Evolutionary conservation across 352 stramenopile species (phyloP).

Genomic region (Phytopythium cucurbitacearum): DNA sequence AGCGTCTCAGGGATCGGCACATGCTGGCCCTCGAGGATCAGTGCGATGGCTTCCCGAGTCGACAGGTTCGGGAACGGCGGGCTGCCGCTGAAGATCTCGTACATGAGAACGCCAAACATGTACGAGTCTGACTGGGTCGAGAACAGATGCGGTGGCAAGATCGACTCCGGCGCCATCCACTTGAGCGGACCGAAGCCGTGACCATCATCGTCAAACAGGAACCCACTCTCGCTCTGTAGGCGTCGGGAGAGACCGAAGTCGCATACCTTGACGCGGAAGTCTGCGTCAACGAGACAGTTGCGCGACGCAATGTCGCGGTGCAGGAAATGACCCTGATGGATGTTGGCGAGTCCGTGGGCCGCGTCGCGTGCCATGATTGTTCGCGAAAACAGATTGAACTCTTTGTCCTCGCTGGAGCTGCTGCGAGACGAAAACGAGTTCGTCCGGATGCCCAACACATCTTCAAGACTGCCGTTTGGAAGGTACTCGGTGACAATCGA

Average conservation of each 20-base stretch:
- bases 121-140: slow-evolving; percentile 69
- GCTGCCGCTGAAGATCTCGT: slow-evolving; percentile 66
- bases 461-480: slow-evolving; percentile 58
- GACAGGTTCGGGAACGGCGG: slow-evolving; percentile 52
- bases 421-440: background rate
- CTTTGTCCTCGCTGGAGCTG: background rate
- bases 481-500: slow-evolving; percentile 70
- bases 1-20: slow-evolving; percentile 46
- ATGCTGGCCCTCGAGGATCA: slow-evolving; percentile 63
- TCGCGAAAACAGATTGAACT: slow-evolving; percentile 43
- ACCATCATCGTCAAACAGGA: slow-evolving; percentile 50
- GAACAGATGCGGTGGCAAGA: slow-evolving; percentile 61
- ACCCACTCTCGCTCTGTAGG: slow-evolving; percentile 11
- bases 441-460: slow-evolving; percentile 21
- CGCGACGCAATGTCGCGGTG: slow-evolving; percentile 66
- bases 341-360: slow-evolving; percentile 57
- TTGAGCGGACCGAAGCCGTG: slow-evolving; percentile 68
- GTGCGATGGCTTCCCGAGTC: slow-evolving; percentile 43
- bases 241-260: slow-evolving; percentile 66
- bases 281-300: slow-evolving; percentile 58
- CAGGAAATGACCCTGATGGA: slow-evolving; percentile 56
- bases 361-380: slow-evolving; percentile 68
- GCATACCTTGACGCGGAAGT: slow-evolving; percentile 69
- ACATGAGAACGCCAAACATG: slow-evolving; percentile 74
- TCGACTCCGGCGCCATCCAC: slow-evolving; percentile 71